Conservation (phyloP, 441 rosid genomes). For the Populus hybrid region DNA sequence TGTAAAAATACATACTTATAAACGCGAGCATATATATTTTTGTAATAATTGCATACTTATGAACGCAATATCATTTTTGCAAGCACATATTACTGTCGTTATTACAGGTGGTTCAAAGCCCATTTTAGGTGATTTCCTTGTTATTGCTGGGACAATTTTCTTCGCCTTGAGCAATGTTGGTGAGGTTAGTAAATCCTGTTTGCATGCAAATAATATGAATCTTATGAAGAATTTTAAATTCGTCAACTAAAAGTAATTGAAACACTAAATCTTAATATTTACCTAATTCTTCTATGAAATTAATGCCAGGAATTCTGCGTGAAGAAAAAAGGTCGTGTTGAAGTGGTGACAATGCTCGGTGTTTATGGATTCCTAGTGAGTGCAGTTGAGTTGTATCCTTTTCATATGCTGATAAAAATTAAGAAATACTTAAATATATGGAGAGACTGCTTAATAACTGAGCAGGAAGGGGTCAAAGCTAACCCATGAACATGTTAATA, state of each 20-base stretch:
- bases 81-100: neutral
- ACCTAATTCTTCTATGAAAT: neutral
- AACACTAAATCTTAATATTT: neutral
- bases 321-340: slow-evolving; percentile 49
- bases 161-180: slow-evolving; percentile 60
- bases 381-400: slow-evolving; percentile 51
- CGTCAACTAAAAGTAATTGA: neutral
- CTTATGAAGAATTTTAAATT: neutral
- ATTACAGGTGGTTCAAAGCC: slow-evolving; percentile 58
- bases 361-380: slow-evolving; percentile 47
- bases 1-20: neutral
- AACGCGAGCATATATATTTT: neutral
- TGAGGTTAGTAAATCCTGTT: slow-evolving; percentile 41
- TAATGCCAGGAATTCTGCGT: slow-evolving; percentile 51
- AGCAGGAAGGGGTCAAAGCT: too few relatives aligned
- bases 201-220: neutral
- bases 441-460: too few relatives aligned
- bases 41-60: neutral
- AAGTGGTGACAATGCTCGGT: slow-evolving; percentile 56
- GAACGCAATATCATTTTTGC: neutral
- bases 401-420: neutral
- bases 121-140: slow-evolving; percentile 52
- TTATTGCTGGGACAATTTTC: slow-evolving; percentile 49
- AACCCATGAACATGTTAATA: too few relatives aligned
- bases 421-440: too few relatives aligned